Base-by-base conservation (phyloP, 352 stramenopile genomes). In the Pythium dissimile region DNA sequence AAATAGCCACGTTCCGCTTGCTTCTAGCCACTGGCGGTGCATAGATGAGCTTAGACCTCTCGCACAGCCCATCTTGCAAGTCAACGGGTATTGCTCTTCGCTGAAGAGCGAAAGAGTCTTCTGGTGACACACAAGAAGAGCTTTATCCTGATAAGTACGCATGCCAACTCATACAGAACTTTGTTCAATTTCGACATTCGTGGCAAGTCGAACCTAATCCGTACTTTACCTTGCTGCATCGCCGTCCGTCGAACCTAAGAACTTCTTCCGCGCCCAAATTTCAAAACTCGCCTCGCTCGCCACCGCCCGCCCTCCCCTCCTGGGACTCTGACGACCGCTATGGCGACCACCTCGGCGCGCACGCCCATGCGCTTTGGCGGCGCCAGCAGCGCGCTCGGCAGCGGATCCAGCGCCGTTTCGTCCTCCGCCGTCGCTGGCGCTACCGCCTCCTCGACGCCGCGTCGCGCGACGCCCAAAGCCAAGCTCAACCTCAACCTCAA, bases 401-500 rank as follows among this genome's bases (percentile, higher is more conserved):
- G 28, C 18, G 26, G 28, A 24, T 16, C 21, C 34, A 37, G 34
- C 32, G 18, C 24, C 35, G 15, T 3, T 13, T 15, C 26, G 49
- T 35, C 20, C 16, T 12, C 23, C 1, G 34, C 21, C 10, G 20
- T 24, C 34, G 35, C 50, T 21, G 9, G 18, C 16, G 15, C 52
- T 7, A 23, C 43, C n/a, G 9, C 54, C 11, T 10, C 23, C 18
- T 44, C 48, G 2, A 41, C 57, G 15, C 38, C 57, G 20, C 56
- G 56, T n/a, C 56, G 56, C 32, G 30, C 44, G 20, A 44, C 59
- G 23, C 59, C 59, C 34, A 59, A 54, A 13, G 49, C 59, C 23
- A 66, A 66, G 45, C 42, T 61, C 18, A 56, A 61, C 18, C 44
- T 66, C 50, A 55, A 56, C 18, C 44, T 66, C 50, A 55, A 56